Conservation (phyloP, 2,329 filamentous ascomycete species). For the Zasmidium cellare region DNA sequence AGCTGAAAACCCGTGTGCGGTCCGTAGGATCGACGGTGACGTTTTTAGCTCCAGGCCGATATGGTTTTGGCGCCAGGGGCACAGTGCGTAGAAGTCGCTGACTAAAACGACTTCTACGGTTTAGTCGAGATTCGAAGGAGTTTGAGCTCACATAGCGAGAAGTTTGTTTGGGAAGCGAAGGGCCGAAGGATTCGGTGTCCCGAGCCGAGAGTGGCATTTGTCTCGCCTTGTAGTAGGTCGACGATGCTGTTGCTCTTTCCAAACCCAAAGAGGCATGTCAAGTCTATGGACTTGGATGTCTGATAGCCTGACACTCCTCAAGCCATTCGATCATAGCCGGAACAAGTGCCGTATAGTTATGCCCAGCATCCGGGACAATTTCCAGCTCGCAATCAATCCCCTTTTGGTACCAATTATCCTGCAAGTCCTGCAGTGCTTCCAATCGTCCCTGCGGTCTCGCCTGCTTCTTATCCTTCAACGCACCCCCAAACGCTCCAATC, state of each 20-base stretch:
- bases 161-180: neutral
- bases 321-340: slow-evolving; percentile 7
- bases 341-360: slow-evolving; percentile 7
- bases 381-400: slow-evolving; percentile 12
- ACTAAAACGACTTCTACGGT: neutral
- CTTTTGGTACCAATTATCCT: slow-evolving; percentile 10
- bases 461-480: neutral
- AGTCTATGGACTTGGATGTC: neutral
- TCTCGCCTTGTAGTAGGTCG: no score
- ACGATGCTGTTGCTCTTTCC: no score
- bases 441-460: slow-evolving; percentile 3
- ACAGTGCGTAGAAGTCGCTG: neutral
- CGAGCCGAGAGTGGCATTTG: no score
- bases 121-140: neutral
- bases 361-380: slow-evolving; percentile 11
- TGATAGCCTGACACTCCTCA: neutral
- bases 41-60: neutral
- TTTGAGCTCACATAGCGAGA: neutral
- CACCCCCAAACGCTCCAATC: neutral
- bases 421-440: slow-evolving; percentile 7
- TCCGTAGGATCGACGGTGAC: neutral
- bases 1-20: neutral
- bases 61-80: neutral
- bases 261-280: no score
- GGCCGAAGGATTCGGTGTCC: no score